Base-by-base conservation (phyloP, 805 yeast species). In the Scheffersomyces stipitis region DNA sequence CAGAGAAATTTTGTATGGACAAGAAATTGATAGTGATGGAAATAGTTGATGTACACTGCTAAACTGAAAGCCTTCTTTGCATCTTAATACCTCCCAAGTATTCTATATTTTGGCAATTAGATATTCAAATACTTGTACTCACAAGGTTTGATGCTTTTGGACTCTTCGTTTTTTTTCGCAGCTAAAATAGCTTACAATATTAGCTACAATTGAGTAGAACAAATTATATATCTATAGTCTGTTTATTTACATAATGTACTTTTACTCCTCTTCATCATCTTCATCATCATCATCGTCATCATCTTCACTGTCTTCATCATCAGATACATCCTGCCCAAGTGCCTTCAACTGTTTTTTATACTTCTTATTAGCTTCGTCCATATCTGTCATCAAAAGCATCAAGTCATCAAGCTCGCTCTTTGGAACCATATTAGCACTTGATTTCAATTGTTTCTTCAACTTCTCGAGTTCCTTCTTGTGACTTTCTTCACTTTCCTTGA, bases 321-420 rank as follows among this genome's bases (percentile, higher is more conserved):
- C 79, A 4, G 88, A 80, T 1, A 81, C 71, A 1, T 74, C 81
- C 35, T 73, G 78, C 0, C 86, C 87, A 4, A 80, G 51, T 0
- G 55, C 64, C 38, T 66, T 68, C 26, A 83, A 67, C 40, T 65
- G 70, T 5, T 58, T 50, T 51, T 81, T 82, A 55, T 86, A 81
- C 43, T 69, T 69, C 20, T 70, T 64, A 39, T 78, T 78, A 45
- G 75, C 77, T 33, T 83, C 88, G 41, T 88, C 95, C 48, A 87
- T 64, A 31, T 86, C 95, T 14, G 84, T 76, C 57, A 89, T 78
- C 14, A 89, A 64, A 16, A 87, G 60, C 80, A 88, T 75, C 49
- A 88, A 58, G 44, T 86, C 95, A 49, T 88, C 96, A 8, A 80
- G 52, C 17, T 81, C 86, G 2, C 74, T 52, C 43, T 69, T 71